Evolutionary conservation across 441 rosid genomes (phyloP).

Genomic region (Gossypium schwendimanii): DNA sequence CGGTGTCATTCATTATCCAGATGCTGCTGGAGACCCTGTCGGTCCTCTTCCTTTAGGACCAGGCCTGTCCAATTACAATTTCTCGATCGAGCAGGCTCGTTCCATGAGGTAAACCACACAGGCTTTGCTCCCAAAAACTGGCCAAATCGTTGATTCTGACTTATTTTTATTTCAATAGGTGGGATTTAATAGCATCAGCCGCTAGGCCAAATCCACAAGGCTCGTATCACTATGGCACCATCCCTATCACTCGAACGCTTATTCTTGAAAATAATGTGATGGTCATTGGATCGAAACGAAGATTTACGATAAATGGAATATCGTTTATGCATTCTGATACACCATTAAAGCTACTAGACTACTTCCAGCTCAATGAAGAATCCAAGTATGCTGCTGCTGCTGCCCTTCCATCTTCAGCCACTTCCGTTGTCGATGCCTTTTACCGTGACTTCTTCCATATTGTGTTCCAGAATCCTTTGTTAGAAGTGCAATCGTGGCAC

Average conservation of each 20-base stretch:
- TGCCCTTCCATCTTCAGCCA: neutral
- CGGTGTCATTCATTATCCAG: slow-evolving; percentile 21
- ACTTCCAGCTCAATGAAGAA: slow-evolving; percentile 1
- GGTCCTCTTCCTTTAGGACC: slow-evolving; percentile 27
- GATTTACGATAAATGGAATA: slow-evolving; percentile 25
- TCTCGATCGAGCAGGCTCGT: slow-evolving; percentile 28
- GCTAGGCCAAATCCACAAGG: slow-evolving; percentile 43
- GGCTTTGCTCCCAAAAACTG: neutral
- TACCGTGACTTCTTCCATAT: slow-evolving; percentile 25
- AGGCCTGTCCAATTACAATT: slow-evolving; percentile 10
- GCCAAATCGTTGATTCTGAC: neutral
- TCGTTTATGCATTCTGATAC: slow-evolving; percentile 28
- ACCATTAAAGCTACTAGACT: slow-evolving; percentile 27
- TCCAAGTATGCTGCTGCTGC: neutral
- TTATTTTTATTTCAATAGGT: slow-evolving; percentile 8
- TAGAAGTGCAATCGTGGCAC: slow-evolving; percentile 32
- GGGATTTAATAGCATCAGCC: slow-evolving; percentile 30
- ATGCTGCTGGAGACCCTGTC: slow-evolving; percentile 8
- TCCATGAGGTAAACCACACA: slow-evolving; percentile 21
- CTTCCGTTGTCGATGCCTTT: slow-evolving; percentile 18
- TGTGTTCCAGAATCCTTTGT: slow-evolving; percentile 23
- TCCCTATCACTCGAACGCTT: slow-evolving; percentile 18
- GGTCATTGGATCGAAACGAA: slow-evolving; percentile 8
- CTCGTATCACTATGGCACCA: slow-evolving; percentile 26
- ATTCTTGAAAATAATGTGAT: slow-evolving; percentile 23